These are phyloP conservation scores for Trichomonascaceae sp. DNA, from an alignment of 1,139 yeast genomes.

Conservation along the genomic window DNA sequence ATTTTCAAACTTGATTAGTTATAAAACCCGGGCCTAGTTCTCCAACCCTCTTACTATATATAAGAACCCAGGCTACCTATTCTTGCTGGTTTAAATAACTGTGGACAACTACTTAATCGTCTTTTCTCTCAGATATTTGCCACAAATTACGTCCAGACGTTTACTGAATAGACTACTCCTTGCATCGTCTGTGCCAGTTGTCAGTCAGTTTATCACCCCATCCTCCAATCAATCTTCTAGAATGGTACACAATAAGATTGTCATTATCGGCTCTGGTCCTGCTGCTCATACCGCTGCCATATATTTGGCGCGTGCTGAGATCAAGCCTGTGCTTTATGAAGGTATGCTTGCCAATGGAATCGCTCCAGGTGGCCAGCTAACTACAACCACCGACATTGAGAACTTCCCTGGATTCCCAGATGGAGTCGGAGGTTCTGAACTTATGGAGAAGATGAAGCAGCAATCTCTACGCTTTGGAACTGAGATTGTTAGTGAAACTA, in stretches of 20 bases:
- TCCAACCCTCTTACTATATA: conserved; percentile 4
- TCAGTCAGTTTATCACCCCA: conserved; percentile 3
- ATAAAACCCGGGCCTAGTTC: neutral
- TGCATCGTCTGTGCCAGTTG: conserved; percentile 6
- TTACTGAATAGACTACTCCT: conserved; percentile 3
- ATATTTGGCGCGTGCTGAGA: conserved; percentile 92
- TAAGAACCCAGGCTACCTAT: conserved; percentile 3
- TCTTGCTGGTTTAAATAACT: neutral
- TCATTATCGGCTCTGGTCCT: conserved; percentile 96
- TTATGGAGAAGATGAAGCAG: conserved; percentile 90
- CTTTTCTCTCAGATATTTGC: neutral
- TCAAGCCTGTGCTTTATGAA: conserved; percentile 87
- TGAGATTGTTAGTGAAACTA: conserved; percentile 87
- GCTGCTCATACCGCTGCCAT: conserved; percentile 99
- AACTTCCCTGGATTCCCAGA: conserved; percentile 98
- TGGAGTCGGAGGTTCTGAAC: conserved; percentile 79
- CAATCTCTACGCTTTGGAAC: conserved; percentile 89
- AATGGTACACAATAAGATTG: conserved; percentile 66
- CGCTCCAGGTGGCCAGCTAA: conserved; percentile 98
- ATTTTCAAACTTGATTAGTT: neutral
- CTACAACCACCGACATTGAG: conserved; percentile 92
- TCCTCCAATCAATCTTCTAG: conserved; percentile 12
- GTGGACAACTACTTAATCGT: neutral
- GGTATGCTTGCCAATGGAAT: conserved; percentile 96
- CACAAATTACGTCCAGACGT: neutral